Evolutionary conservation across 176 grass and related monocot species (phyloP), one percentile per base, ranked within the genome.

Genomic region (Echinochloa phyllopogon): DNA sequence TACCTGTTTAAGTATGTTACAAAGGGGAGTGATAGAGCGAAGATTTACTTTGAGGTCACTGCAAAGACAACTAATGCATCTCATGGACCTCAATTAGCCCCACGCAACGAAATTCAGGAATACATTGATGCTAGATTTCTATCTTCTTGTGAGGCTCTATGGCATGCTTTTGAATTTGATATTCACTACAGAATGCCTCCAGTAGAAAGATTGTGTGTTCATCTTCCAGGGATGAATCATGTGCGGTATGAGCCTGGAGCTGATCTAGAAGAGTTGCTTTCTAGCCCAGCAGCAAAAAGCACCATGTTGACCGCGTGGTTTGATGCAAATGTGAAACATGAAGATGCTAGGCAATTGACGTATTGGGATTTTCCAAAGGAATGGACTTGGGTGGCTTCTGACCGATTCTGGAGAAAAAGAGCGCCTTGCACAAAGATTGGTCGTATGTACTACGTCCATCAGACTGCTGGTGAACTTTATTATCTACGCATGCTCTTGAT

Each of bases 241-340:
- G 0, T 81, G 0, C 40, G 9, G 1, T 8, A 53, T 12, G 49
- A 69, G 3, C 55, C 55, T 23, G 14, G 24, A 0, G 21, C 8
- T 1, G 2, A 57, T 2, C 0, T 81, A 2, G 3, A 0, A 0
- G 14, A 1, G 0, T 1, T 81, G 6, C 0, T 57, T 0, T 0
- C 11, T 0, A 18, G 70, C 7, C 24, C 16, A 0, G 1, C 0
- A 0, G 3, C 5, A 0, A 45, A 10, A 0, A 59, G 5, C 0
- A 72, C 24, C 0, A 72, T 45, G 39, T 2, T 60, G 1, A 82
- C 40, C 0, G 40, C 59, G 3, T 72, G 80, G 40, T 72, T 82
- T 13, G 3, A 11, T 1, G 15, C 13, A 0, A 81, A 82, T 20
- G 0, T 0, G 1, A 7, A 0, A 0, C 0, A 42, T 27, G 0